These are phyloP conservation scores for Alternaria sp. DNA, from an alignment of 2,329 filamentous ascomycete genomes.

Conservation along the genomic window DNA sequence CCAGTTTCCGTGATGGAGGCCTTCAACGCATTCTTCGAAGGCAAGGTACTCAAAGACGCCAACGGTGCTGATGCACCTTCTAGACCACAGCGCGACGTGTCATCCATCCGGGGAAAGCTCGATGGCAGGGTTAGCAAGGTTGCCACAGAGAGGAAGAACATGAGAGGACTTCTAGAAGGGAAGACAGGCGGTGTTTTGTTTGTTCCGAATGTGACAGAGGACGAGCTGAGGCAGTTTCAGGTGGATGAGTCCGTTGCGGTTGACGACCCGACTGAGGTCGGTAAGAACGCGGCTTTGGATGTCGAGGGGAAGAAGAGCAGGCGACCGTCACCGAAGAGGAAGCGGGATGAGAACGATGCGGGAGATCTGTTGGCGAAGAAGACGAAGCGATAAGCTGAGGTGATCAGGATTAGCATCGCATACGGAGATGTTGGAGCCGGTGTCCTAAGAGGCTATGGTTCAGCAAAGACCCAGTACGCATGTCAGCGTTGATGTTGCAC, in stretches of 20 bases:
- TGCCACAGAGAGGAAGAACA: not conserved
- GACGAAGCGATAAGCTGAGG: not conserved
- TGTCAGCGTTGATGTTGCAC: not conserved
- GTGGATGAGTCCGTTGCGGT: not conserved
- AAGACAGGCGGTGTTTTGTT: not conserved
- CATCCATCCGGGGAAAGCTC: not conserved
- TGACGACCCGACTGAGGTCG: slow-evolving; percentile 2
- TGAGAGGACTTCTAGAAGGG: not conserved
- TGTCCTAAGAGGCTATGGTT: too few relatives aligned
- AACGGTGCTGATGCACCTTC: not conserved
- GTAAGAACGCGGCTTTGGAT: not conserved
- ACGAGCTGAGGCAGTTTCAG: slow-evolving; percentile 11
- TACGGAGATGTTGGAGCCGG: not conserved
- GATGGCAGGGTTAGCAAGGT: not conserved
- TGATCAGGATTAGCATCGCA: not conserved
- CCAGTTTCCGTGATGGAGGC: not conserved
- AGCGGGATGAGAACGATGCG: not conserved
- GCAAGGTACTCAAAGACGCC: not conserved
- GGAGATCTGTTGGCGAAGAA: not conserved
- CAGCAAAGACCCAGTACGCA: too few relatives aligned
- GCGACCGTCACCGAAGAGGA: not conserved
- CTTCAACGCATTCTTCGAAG: not conserved
- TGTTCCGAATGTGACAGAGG: slow-evolving; percentile 11
- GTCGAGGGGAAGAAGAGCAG: not conserved
- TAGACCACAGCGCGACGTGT: not conserved